Percentiles rank a stretch among this genome's conserved stretches.
Conservation (phyloP, 176 grass and related monocot species). For the Musa itinerans region DNA sequence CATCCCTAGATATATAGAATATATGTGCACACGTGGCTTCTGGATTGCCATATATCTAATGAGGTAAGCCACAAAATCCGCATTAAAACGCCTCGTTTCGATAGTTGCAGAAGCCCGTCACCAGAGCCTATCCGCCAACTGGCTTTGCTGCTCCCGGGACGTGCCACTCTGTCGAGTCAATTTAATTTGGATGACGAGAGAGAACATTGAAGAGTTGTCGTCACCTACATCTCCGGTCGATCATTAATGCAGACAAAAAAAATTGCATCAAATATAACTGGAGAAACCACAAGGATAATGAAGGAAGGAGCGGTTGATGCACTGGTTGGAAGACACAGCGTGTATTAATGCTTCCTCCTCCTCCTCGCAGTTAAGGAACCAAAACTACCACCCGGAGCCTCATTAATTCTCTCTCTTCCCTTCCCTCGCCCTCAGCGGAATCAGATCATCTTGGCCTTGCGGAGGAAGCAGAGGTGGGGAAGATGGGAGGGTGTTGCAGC, state of each 20-base stretch:
- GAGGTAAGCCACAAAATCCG: no score
- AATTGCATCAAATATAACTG: background rate
- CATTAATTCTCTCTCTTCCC: background rate
- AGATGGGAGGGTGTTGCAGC: slow-evolving; percentile 84
- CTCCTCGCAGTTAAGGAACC: background rate
- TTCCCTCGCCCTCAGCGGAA: background rate
- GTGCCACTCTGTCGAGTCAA: no score
- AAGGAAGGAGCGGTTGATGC: background rate
- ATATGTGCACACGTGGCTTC: no score
- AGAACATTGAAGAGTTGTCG: background rate
- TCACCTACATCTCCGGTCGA: background rate
- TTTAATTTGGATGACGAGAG: no score
- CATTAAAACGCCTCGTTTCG: no score
- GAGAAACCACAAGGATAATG: background rate
- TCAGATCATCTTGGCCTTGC: no score
- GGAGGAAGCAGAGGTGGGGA: background rate
- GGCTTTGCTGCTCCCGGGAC: no score
- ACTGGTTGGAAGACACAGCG: background rate
- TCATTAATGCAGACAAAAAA: background rate
- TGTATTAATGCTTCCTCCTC: background rate
- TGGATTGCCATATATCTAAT: no score
- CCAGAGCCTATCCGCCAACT: no score
- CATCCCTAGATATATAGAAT: no score
- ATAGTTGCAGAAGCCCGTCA: no score
- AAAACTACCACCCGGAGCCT: background rate